Base-by-base conservation (phyloP, 2,329 filamentous ascomycete genomes). In the Daldinia sp. region DNA sequence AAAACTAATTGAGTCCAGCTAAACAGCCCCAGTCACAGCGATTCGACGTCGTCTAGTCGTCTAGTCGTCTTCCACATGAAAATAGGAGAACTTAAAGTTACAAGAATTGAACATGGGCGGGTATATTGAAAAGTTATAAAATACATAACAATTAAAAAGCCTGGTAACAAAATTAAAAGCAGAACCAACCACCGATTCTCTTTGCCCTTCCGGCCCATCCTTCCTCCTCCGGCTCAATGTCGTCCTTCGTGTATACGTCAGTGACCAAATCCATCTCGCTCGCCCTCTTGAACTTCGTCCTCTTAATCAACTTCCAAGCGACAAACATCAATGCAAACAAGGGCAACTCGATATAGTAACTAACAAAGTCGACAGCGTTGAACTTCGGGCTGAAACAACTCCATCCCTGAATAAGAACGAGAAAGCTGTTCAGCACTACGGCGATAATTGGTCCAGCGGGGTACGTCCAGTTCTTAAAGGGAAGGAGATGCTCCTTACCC, bases 391-490 rank as follows among this genome's bases (percentile, higher is more conserved):
- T 88, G 78, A 91, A 91, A 60, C 84, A 87, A 72, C 80, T 84
- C 86, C 87, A 91, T 1, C 89, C 89, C 71, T 91, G 89, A 0
- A 90, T 83, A 1, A 91, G 81, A 3, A 91, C 85, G 9, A 92
- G 81, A 28, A 91, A 82, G 60, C 77, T 81, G 74, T 90, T 90
- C 42, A 90, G 80, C 0, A 86, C 68, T 13, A 91, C 82, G 5
- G 84, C 85, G 18, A 87, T 74, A 75, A 86, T 84, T 0, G 89
- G 89, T 0, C 89, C 88, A 64, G 82, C 85, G 0, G 89, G 89
- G 67, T 91, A 90, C 0, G 88, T 90, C 87, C 87, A 90, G 74
- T 91, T 91, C 67, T 85, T 87, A 79, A 89, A 91, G 0, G 89
- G 88, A 0, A 91, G 81, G 0, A 86, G 81, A 65, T 90, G 86